A percentile compares a stretch with the other conserved stretches of the same genome.
phyloP scores from a whole-genome alignment of 2,329 filamentous ascomycete species.

The Aspergillus sp. region DNA sequence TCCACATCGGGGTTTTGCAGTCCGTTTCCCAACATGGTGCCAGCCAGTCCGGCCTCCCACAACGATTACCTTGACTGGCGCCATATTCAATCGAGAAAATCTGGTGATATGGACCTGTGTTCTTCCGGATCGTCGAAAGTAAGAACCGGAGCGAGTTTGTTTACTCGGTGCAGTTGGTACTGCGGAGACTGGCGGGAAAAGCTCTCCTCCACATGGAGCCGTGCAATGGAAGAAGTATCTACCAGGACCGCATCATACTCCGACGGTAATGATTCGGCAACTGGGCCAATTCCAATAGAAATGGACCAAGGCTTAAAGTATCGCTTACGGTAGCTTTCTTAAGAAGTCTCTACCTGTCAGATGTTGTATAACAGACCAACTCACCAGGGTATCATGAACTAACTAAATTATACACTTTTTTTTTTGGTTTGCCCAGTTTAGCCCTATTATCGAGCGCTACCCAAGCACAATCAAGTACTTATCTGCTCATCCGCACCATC shows the following conservation, averaged over 20 bases:
- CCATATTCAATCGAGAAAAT: neutral
- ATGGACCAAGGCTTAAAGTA: no score
- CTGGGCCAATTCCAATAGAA: no score
- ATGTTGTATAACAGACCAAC: no score
- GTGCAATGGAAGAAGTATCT: no score
- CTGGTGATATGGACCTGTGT: neutral
- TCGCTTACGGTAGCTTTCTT: no score
- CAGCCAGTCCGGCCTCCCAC: neutral
- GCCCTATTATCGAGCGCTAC: no score
- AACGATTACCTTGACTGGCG: neutral
- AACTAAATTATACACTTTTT: no score
- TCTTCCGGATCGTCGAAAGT: neutral
- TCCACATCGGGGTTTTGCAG: neutral
- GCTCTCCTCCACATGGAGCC: neutral
- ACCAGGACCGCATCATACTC: no score
- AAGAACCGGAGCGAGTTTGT: neutral
- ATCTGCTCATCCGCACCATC: conserved; percentile 16
- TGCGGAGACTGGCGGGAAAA: neutral
- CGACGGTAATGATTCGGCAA: no score
- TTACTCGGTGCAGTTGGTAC: neutral
- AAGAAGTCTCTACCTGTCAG: no score
- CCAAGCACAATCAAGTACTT: conserved; percentile 8
- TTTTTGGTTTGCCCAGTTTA: no score
- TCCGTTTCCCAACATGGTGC: neutral
- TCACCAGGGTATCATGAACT: no score